phyloP scores from a whole-genome alignment of 176 grass and related monocot genomes.

The Carex littledalei region DNA sequence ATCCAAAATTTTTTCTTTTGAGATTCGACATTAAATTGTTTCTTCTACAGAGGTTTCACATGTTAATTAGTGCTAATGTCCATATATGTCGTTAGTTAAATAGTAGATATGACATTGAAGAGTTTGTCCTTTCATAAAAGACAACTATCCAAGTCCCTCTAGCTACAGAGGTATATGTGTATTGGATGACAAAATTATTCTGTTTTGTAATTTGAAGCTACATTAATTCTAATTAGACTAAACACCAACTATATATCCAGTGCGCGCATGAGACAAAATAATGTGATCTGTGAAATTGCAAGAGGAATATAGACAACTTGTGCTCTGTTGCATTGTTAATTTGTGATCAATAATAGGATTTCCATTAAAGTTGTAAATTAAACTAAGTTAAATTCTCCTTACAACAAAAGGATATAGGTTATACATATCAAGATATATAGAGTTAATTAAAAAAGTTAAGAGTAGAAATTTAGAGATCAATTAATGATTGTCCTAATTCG shows the following conservation, averaged over 20 bases:
- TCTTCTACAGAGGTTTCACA: background rate
- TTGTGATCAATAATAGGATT: background rate
- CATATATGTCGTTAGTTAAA: background rate
- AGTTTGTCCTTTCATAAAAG: background rate
- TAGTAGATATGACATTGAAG: slow-evolving; percentile 2
- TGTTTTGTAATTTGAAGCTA: background rate
- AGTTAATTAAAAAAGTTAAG: background rate
- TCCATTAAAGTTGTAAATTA: background rate
- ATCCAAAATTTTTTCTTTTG: background rate
- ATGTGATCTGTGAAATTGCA: background rate
- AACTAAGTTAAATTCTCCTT: background rate
- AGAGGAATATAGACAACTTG: background rate
- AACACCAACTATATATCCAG: background rate
- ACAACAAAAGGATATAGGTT: background rate
- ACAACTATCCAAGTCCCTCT: background rate
- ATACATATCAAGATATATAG: background rate
- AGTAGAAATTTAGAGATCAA: background rate
- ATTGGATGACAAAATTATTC: slow-evolving; percentile 1
- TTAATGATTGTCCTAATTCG: background rate
- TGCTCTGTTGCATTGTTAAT: background rate
- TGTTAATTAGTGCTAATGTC: background rate
- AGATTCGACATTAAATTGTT: background rate
- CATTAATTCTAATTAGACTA: slow-evolving; percentile 10
- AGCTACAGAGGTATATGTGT: background rate
- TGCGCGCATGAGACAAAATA: slow-evolving; percentile 3